A percentile compares a stretch with the other conserved stretches of the same genome.
These are phyloP conservation scores for Hypoxylon cercidicola DNA, from an alignment of 495 filamentous ascomycete species.

Conservation along the genomic window DNA sequence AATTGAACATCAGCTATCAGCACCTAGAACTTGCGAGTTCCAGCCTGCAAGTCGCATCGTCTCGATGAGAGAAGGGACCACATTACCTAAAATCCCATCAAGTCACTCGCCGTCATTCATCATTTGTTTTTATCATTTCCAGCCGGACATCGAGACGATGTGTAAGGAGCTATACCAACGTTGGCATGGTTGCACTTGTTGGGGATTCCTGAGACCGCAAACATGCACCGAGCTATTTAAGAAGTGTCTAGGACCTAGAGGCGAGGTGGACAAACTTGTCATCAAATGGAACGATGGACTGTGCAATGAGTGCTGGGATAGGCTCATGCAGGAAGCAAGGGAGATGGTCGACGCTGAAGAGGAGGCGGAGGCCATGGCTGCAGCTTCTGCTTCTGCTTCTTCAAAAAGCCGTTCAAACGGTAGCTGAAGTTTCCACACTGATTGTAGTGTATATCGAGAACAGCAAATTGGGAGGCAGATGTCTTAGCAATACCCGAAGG, in stretches of 20 bases:
- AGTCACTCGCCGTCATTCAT: slow-evolving; percentile 6
- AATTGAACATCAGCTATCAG: not conserved
- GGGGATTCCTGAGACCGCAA: slow-evolving; percentile 45
- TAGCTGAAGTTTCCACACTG: slow-evolving; percentile 8
- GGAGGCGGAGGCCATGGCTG: slow-evolving; percentile 26
- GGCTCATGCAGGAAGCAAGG: slow-evolving; percentile 43
- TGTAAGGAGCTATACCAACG: slow-evolving; percentile 48
- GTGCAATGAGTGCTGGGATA: slow-evolving; percentile 49
- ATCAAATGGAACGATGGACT: slow-evolving; percentile 49
- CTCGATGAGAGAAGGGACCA: slow-evolving; percentile 10
- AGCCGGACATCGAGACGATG: slow-evolving; percentile 27
- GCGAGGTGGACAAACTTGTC: slow-evolving; percentile 44
- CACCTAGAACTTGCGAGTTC: slow-evolving; percentile 14
- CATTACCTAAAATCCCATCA: not conserved
- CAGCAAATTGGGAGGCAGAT: slow-evolving; percentile 3
- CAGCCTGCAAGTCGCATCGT: slow-evolving; percentile 8
- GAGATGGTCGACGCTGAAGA: slow-evolving; percentile 47
- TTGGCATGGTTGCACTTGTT: slow-evolving; percentile 45
- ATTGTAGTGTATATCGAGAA: slow-evolving; percentile 2
- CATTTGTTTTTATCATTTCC: not conserved
- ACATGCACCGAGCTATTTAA: slow-evolving; percentile 46
- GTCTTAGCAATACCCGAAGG: not conserved
- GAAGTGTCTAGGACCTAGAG: slow-evolving; percentile 45
- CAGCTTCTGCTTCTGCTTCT: slow-evolving; percentile 26
- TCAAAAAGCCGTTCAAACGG: slow-evolving; percentile 24